phyloP scores from a whole-genome alignment of 176 grass and related monocot species.

The Leersia perrieri region DNA sequence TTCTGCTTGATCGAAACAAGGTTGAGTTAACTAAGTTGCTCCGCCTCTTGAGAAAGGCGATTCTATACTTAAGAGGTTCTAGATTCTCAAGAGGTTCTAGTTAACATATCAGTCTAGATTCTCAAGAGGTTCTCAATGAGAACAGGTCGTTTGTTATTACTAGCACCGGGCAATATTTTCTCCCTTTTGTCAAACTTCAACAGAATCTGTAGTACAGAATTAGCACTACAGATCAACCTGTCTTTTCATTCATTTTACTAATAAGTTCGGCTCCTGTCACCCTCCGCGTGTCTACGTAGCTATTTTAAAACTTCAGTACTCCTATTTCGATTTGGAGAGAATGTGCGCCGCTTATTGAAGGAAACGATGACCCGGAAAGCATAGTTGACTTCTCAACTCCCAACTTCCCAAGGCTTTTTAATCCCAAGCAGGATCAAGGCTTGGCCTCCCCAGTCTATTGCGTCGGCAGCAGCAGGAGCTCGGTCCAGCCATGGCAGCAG shows the following conservation, averaged over 20 bases:
- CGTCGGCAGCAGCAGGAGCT: too few relatives aligned
- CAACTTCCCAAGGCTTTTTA: background rate
- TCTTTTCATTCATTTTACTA: background rate
- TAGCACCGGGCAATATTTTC: background rate
- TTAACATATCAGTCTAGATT: too few relatives aligned
- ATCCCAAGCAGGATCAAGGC: background rate
- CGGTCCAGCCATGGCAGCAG: conserved; percentile 48
- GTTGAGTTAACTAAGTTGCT: too few relatives aligned
- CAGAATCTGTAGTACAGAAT: too few relatives aligned
- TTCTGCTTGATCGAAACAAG: background rate
- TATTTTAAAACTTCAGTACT: too few relatives aligned
- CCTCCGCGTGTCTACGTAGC: too few relatives aligned
- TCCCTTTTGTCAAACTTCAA: background rate
- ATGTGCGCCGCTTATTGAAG: too few relatives aligned
- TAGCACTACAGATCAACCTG: background rate
- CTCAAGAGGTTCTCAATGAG: background rate
- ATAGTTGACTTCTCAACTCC: background rate
- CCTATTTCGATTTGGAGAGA: background rate
- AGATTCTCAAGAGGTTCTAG: background rate
- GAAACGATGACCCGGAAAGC: background rate
- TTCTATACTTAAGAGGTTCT: too few relatives aligned
- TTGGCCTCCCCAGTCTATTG: too few relatives aligned
- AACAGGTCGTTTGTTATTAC: background rate
- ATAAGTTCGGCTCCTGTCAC: background rate
- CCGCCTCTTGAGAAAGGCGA: background rate